phyloP scores from a whole-genome alignment of 78 protist species.

The Anaeramoeba ignava region DNA sequence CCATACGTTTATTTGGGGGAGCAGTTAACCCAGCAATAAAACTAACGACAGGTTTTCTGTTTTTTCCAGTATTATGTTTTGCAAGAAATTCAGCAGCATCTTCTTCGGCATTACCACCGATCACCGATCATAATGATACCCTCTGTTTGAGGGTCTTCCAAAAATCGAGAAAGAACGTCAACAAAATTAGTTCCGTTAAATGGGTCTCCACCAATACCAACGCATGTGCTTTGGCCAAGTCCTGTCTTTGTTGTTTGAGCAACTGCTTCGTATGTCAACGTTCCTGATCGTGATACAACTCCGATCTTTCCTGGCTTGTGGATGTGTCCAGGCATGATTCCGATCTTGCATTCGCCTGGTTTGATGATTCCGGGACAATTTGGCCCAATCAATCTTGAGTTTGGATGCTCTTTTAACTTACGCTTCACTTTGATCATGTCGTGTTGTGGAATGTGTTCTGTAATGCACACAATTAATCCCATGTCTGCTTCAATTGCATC shows the following conservation, averaged over 20 bases:
- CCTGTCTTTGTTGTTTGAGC: conserved; percentile 76
- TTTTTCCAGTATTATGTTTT: conserved; percentile 28
- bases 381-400: conserved; percentile 35
- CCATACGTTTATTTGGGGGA: conserved; percentile 98
- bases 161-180: conserved; percentile 75
- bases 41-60: conserved; percentile 80
- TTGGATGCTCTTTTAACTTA: neutral
- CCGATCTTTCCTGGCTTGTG: conserved; percentile 89
- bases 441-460: conserved; percentile 65
- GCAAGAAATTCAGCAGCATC: conserved; percentile 88
- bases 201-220: conserved; percentile 99
- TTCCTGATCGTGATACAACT: conserved; percentile 94
- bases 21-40: conserved; percentile 94
- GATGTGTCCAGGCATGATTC: conserved; percentile 99
- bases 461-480: conserved; percentile 81
- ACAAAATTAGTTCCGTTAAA: conserved; percentile 99
- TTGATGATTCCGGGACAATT: conserved; percentile 97
- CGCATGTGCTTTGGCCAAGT: conserved; percentile 48
- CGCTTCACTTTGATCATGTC: neutral
- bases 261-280: conserved; percentile 98
- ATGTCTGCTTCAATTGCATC: conserved; percentile 91
- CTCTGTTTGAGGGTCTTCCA: conserved; percentile 79
- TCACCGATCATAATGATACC: conserved; percentile 93
- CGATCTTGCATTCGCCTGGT: conserved; percentile 98
- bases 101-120: conserved; percentile 98